Conservation (phyloP, 164 flowering plant genomes). For the Malania oleifera region DNA sequence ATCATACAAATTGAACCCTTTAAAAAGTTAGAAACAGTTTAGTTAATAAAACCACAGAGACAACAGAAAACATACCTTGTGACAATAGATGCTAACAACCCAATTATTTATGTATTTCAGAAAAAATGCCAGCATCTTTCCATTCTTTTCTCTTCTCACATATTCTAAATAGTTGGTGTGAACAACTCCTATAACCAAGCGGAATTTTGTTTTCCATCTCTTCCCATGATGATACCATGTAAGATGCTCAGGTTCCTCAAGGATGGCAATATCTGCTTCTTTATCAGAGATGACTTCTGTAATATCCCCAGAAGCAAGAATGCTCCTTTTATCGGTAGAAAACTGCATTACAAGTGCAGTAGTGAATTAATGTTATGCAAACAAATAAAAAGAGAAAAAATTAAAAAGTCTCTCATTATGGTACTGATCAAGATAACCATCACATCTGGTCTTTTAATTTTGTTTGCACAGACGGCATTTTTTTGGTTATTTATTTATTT, state of each 20-base stretch:
- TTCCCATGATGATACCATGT: slow-evolving; percentile 99
- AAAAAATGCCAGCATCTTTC: slow-evolving; percentile 52
- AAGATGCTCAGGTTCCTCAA: slow-evolving; percentile 99
- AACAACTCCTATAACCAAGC: slow-evolving; percentile 73
- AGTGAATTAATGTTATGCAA: not conserved
- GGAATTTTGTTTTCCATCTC: slow-evolving; percentile 88
- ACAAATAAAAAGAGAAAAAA: not conserved
- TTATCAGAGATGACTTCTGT: slow-evolving; percentile 75
- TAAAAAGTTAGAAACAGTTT: not conserved
- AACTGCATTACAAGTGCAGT: slow-evolving; percentile 42
- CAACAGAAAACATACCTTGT: slow-evolving; percentile 51
- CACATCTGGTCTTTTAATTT: not conserved
- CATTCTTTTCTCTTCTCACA: slow-evolving; percentile 86
- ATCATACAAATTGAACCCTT: no score
- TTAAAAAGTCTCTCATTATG: not conserved
- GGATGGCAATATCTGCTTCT: slow-evolving; percentile 88
- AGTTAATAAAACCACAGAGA: not conserved
- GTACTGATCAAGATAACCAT: not conserved
- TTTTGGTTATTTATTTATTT: no score
- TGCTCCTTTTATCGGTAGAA: slow-evolving; percentile 75
- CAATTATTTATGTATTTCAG: slow-evolving; percentile 66
- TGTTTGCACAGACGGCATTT: no score
- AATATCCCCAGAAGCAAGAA: slow-evolving; percentile 86
- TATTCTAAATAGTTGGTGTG: slow-evolving; percentile 94
- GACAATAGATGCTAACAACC: slow-evolving; percentile 87